Conservation (phyloP, 768 basidiomycete species). For the Tylopilus sp. region DNA sequence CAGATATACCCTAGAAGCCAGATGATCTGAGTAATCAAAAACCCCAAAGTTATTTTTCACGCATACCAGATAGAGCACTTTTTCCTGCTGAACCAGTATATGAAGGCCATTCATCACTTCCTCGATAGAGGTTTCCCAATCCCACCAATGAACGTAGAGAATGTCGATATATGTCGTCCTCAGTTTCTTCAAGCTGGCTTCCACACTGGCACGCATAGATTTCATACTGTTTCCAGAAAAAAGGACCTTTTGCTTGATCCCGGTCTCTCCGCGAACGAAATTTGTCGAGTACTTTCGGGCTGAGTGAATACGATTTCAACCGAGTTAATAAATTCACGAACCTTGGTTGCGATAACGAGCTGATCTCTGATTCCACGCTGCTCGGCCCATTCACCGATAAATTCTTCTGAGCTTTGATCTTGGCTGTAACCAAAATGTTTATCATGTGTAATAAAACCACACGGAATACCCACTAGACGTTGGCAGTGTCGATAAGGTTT, state of each 20-base stretch:
- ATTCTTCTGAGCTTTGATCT: conserved; percentile 52
- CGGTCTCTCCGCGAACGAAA: conserved; percentile 10
- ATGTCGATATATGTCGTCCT: conserved; percentile 57
- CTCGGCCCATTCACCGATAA: conserved; percentile 52
- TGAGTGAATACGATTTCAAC: conserved; percentile 1
- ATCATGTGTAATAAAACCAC: neutral
- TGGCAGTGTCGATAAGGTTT: conserved; percentile 50
- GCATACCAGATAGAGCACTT: conserved; percentile 39
- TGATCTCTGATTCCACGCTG: conserved; percentile 42
- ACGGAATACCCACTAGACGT: conserved; percentile 34
- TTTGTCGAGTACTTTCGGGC: conserved; percentile 14
- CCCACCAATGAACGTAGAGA: conserved; percentile 53
- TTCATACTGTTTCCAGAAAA: conserved; percentile 38
- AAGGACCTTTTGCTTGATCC: conserved; percentile 23
- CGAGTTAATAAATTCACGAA: neutral
- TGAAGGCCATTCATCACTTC: conserved; percentile 47
- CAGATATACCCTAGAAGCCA: conserved; percentile 22
- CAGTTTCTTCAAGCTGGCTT: conserved; percentile 43
- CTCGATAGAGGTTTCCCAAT: conserved; percentile 42
- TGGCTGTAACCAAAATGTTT: conserved; percentile 34
- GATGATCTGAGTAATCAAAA: neutral
- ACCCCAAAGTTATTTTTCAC: neutral
- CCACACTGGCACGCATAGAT: conserved; percentile 29
- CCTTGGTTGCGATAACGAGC: conserved; percentile 47
- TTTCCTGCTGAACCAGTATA: conserved; percentile 40